phyloP scores from a whole-genome alignment of 306 rosid species.

The Oxytropis ochrocephala region DNA sequence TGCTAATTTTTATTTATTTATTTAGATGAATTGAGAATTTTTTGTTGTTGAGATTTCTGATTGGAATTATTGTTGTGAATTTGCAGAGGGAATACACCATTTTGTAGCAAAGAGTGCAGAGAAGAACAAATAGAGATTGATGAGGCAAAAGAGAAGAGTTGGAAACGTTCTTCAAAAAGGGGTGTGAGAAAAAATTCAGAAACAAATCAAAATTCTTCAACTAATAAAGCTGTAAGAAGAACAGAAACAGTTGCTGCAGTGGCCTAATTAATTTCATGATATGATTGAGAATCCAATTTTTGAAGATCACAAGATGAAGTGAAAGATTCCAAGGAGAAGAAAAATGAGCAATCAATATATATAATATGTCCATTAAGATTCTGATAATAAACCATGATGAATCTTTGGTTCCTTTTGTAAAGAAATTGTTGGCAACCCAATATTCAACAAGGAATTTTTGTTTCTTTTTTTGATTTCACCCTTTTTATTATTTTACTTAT shows the following conservation, averaged over 20 bases:
- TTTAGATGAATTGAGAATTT: background rate
- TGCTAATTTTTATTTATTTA: background rate
- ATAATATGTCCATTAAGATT: slow-evolving; percentile 33
- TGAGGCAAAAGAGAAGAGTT: slow-evolving; percentile 60
- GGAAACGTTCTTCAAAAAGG: slow-evolving; percentile 53
- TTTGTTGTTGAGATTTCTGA: slow-evolving; percentile 14
- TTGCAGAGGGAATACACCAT: slow-evolving; percentile 94
- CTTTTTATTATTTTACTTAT: background rate
- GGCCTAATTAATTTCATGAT: slow-evolving; percentile 35
- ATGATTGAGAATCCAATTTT: slow-evolving; percentile 11
- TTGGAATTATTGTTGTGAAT: background rate
- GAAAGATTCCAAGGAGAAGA: background rate
- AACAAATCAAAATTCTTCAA: slow-evolving; percentile 39
- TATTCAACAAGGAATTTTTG: slow-evolving; percentile 36
- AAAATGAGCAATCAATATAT: background rate
- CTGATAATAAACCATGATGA: slow-evolving; percentile 24
- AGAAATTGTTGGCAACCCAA: slow-evolving; percentile 21
- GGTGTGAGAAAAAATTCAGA: slow-evolving; percentile 49
- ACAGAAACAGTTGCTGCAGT: slow-evolving; percentile 72
- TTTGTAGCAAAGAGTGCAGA: slow-evolving; percentile 91
- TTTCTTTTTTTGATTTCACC: slow-evolving; percentile 1
- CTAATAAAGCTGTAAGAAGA: slow-evolving; percentile 48
- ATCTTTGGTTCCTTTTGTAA: slow-evolving; percentile 29
- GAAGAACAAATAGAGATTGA: slow-evolving; percentile 78
- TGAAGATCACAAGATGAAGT: background rate